Evolutionary conservation across 257 asterid species (phyloP), one percentile per base, ranked within the genome.

Genomic region (Fraxinus excelsior): DNA sequence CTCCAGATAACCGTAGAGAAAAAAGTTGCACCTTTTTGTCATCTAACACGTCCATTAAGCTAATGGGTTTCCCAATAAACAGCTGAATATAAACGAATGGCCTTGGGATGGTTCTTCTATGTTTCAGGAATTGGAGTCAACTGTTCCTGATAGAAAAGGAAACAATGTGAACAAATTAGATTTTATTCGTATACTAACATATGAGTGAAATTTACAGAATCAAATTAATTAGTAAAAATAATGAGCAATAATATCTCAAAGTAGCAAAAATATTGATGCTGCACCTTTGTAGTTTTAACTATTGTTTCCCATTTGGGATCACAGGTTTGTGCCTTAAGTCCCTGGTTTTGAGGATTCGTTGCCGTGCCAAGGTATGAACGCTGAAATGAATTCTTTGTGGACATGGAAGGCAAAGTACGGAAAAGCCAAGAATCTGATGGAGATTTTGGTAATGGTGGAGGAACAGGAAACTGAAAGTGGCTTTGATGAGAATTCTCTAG

Each of bases 351-450:
- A 19, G 76, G 77, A 80, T 60, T 72, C 31, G 58, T 40, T 82
- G 85, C 80, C 28, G 74, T 73, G 53, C 80, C 80, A 29, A 71
- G 60, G 73, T 81, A 73, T 26, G 82, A 34, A 72, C 6, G 85
- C 25, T 26, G 76, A 5, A 82, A 74, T n/a, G 83, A 31, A 81
- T 83, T 87, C 76, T 75, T 90, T 2, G 79, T 7, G 28, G 90
- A 82, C 74, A 92, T 73, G 69, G 94, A 84, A 73, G 97, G 97
- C 86, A 94, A 86, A n/a, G 96, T 87, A 26, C 97, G 93, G 49
- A 80, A 84, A 53, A 94, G 97, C 98, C 98, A 94, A 29, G 98
- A 94, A 84, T 93, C 98, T 4, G 96, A 84, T 35, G 97, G 97
- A 78, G 96, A 87, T 86, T 87, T 84, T 1, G 93, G 96, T 67